Conservation (phyloP, 306 rosid species). For the Citrullus amarus region DNA sequence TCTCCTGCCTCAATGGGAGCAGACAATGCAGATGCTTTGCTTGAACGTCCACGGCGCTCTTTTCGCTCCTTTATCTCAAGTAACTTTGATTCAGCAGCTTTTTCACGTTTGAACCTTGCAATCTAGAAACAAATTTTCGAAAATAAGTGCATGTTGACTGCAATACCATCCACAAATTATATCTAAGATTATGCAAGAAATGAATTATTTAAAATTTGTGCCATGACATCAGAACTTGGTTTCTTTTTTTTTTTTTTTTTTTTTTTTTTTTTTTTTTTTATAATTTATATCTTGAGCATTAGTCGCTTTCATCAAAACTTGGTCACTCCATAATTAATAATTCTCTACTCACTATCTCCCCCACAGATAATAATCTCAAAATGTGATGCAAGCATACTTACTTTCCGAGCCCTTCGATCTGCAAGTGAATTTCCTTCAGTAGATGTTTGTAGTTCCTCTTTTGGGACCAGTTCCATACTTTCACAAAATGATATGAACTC, state of each 20-base stretch:
- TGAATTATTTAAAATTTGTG: neutral
- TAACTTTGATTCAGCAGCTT: constrained; percentile 83
- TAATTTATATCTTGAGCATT: too few species aligned
- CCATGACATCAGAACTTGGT: neutral
- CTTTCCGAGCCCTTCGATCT: constrained; percentile 91
- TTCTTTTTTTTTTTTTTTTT: too few species aligned
- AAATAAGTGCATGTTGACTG: neutral
- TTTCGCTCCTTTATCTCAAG: constrained; percentile 89
- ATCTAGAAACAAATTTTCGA: constrained; percentile 33
- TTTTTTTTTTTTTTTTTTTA: too few species aligned
- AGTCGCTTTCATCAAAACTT: neutral
- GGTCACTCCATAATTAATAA: neutral
- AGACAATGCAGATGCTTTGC: constrained; percentile 81
- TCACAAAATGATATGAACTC: constrained; percentile 85
- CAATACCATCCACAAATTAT: neutral
- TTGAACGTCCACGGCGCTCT: constrained; percentile 85
- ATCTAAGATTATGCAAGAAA: neutral
- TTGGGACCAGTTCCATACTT: constrained; percentile 74
- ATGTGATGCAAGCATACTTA: constrained; percentile 3
- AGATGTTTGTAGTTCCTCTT: constrained; percentile 61
- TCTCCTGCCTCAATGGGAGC: constrained; percentile 89
- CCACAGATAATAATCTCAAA: neutral
- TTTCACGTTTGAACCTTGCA: constrained; percentile 72
- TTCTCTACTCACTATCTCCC: neutral
- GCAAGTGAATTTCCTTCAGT: constrained; percentile 33